Conservation (phyloP, 495 filamentous ascomycete species). For the Xylaria acuta region DNA sequence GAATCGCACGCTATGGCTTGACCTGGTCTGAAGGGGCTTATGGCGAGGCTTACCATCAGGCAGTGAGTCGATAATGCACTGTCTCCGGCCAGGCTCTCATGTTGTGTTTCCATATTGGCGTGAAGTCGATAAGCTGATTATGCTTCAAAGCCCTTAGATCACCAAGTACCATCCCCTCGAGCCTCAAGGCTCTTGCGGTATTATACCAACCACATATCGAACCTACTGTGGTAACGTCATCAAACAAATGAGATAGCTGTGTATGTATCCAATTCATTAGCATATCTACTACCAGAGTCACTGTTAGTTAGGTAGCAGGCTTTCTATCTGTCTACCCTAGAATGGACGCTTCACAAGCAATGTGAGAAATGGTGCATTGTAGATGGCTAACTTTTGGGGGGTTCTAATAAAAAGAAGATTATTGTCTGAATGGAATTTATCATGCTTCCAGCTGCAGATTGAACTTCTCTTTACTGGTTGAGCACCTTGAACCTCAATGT, state of each 20-base stretch:
- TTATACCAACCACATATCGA: slow-evolving; percentile 3
- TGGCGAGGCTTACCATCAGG: slow-evolving; percentile 2
- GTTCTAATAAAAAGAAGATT: not conserved
- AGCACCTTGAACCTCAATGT: not conserved
- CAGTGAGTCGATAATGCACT: slow-evolving; percentile 19
- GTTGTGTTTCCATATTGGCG: not conserved
- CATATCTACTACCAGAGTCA: not conserved
- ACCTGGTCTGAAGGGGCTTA: not conserved
- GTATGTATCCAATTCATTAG: slow-evolving; percentile 4
- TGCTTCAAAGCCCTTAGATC: not conserved
- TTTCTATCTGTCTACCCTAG: not conserved
- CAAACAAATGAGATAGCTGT: slow-evolving; percentile 20
- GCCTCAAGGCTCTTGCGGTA: not conserved
- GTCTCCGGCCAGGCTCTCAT: not conserved
- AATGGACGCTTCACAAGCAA: not conserved
- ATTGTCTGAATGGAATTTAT: not conserved
- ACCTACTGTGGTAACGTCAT: not conserved
- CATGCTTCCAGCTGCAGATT: not conserved
- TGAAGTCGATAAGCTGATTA: not conserved
- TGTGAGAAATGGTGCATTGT: not conserved
- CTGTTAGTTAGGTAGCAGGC: not conserved
- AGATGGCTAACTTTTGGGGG: not conserved
- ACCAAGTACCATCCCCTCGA: not conserved
- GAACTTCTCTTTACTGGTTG: too few relatives aligned
- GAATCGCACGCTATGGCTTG: not conserved